A percentile compares a stretch with the other conserved stretches of the same genome.
Evolutionary conservation across 768 basidiomycete genomes (phyloP).

Genomic region (Leccinum barrowsii): DNA sequence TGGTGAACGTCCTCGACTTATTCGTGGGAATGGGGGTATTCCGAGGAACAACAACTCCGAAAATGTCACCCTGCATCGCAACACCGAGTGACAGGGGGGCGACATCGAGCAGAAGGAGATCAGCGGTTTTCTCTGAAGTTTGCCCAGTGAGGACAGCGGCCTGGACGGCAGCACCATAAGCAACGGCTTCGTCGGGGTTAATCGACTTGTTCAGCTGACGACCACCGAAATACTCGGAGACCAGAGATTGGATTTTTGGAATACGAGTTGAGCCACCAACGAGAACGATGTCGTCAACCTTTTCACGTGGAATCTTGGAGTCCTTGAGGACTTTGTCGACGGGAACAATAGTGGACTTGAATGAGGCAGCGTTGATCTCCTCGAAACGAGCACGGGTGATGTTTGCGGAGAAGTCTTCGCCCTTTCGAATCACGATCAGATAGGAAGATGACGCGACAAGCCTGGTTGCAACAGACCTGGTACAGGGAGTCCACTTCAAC

Average conservation of each 20-base stretch:
- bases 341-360: conserved; percentile 97
- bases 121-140: conserved; percentile 98
- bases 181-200: conserved; percentile 99
- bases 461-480: conserved; percentile 52
- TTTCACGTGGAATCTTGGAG: conserved; percentile 94
- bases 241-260: conserved; percentile 96
- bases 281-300: conserved; percentile 98
- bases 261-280: conserved; percentile 99
- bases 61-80: conserved; percentile 99
- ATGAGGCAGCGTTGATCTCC: conserved; percentile 93
- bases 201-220: conserved; percentile 99
- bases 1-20: conserved; percentile 98
- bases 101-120: conserved; percentile 97
- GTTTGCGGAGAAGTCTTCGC: conserved; percentile 97
- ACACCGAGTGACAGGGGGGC: conserved; percentile 98
- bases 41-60: conserved; percentile 98
- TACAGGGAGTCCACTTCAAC: conserved; percentile 98
- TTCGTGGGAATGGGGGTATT: conserved; percentile 99
- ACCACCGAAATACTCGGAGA: conserved; percentile 97
- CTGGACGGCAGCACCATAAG: conserved; percentile 99
- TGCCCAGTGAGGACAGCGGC: conserved; percentile 98
- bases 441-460: not conserved
- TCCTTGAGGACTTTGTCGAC: conserved; percentile 99
- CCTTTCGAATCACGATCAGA: conserved; percentile 42
- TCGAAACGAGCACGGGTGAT: conserved; percentile 99